phyloP scores from a whole-genome alignment of 2,329 filamentous ascomycete genomes.

The Helicocarpus griseus region DNA sequence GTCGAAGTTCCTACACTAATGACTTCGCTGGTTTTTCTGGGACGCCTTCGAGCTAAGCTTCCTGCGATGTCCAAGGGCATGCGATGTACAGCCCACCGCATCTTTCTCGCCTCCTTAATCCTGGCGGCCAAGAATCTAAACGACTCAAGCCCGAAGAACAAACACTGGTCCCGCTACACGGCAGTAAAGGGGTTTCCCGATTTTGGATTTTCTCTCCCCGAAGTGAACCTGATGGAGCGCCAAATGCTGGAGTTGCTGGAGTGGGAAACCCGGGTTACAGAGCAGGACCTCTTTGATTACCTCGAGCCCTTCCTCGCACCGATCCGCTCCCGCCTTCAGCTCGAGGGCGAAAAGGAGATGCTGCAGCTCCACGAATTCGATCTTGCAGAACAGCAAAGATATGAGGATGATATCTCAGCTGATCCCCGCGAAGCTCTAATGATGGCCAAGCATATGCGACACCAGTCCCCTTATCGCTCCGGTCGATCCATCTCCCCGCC shows the following conservation, averaged over 20 bases:
- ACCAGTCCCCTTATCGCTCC: slow-evolving; percentile 27
- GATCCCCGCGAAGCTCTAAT: slow-evolving; percentile 4
- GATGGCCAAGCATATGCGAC: slow-evolving; percentile 24
- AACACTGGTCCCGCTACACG: slow-evolving; percentile 97
- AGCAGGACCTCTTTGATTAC: slow-evolving; percentile 77
- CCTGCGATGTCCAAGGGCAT: slow-evolving; percentile 94
- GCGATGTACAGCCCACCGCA: slow-evolving; percentile 91
- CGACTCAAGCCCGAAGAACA: slow-evolving; percentile 98
- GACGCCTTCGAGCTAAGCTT: slow-evolving; percentile 69
- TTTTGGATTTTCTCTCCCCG: slow-evolving; percentile 87
- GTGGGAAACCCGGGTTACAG: slow-evolving; percentile 81
- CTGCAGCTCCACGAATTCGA: not conserved
- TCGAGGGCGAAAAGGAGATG: slow-evolving; percentile 7
- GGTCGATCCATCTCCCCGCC: slow-evolving; percentile 34
- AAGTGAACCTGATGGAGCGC: slow-evolving; percentile 99
- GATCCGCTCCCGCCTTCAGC: slow-evolving; percentile 46
- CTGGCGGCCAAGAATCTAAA: slow-evolving; percentile 93
- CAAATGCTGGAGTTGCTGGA: slow-evolving; percentile 90
- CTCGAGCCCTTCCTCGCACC: slow-evolving; percentile 82
- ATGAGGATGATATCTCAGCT: slow-evolving; percentile 4
- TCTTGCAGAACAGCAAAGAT: not conserved
- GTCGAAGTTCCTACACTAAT: slow-evolving; percentile 96
- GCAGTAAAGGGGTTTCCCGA: slow-evolving; percentile 59
- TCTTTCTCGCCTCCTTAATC: slow-evolving; percentile 65
- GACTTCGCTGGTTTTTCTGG: slow-evolving; percentile 91